phyloP scores from a whole-genome alignment of 768 basidiomycete species.

The Russula lepida region DNA sequence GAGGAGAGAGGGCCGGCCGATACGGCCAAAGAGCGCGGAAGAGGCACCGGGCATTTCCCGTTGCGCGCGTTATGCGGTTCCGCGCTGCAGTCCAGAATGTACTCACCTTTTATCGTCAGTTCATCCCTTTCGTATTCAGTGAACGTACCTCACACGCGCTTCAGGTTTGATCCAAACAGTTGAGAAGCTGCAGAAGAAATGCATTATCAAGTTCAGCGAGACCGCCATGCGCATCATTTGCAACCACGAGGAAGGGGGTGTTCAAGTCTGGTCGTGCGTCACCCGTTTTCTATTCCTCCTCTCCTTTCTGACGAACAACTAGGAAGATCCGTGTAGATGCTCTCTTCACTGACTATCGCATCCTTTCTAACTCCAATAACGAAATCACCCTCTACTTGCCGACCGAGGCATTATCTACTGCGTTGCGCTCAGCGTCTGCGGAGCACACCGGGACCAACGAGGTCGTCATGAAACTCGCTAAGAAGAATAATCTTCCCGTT shows the following conservation, averaged over 20 bases:
- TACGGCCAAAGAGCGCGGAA: not conserved
- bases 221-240: conserved; percentile 76
- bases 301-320: not conserved
- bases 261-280: conserved; percentile 77
- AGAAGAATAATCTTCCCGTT: conserved; percentile 74
- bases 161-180: conserved; percentile 72
- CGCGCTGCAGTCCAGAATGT: conserved; percentile 18
- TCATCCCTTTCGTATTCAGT: not conserved
- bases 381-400: conserved; percentile 69
- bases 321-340: conserved; percentile 61
- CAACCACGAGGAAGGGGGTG: conserved; percentile 73
- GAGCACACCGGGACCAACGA: conserved; percentile 38
- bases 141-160: not conserved
- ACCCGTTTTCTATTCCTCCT: conserved; percentile 24
- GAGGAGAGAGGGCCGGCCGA: not conserved
- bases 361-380: conserved; percentile 80
- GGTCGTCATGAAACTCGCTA: conserved; percentile 76
- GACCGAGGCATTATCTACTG: conserved; percentile 65
- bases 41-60: not conserved
- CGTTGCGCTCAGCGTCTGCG: conserved; percentile 47
- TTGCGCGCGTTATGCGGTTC: conserved; percentile 21
- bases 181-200: conserved; percentile 78
- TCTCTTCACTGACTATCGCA: conserved; percentile 68
- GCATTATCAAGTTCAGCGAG: conserved; percentile 72
- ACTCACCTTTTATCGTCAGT: conserved; percentile 20